Conservation (phyloP, 176 grass and related monocot genomes). For the Elaeis guineensis region DNA sequence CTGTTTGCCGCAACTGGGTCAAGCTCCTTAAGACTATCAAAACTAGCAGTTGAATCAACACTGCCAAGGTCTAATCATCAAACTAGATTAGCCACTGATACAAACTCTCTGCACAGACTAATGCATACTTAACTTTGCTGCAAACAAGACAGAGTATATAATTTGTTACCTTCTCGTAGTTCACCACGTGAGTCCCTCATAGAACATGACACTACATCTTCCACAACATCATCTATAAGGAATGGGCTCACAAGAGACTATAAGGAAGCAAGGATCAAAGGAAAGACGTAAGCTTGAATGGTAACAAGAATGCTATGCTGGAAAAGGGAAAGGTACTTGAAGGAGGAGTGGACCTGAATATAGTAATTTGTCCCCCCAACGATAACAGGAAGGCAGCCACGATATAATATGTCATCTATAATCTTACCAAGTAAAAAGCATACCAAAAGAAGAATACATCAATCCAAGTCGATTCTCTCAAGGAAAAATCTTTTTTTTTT, state of each 20-base stretch:
- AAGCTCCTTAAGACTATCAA: constrained; percentile 57
- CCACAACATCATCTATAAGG: constrained; percentile 65
- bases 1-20: constrained; percentile 61
- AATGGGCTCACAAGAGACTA: constrained; percentile 78
- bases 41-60: constrained; percentile 30
- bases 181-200: constrained; percentile 16
- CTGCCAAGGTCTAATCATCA: constrained; percentile 28
- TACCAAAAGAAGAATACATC: neutral
- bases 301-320: no score
- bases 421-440: constrained; percentile 28
- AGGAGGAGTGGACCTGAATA: constrained; percentile 51
- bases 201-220: constrained; percentile 28
- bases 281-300: neutral
- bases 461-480: no score
- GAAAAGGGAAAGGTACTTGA: no score
- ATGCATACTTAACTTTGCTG: neutral
- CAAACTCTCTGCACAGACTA: no score
- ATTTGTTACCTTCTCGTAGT: no score
- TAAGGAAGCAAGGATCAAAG: neutral
- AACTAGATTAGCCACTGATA: neutral
- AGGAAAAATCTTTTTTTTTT: neutral
- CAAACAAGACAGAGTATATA: neutral
- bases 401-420: constrained; percentile 60
- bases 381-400: constrained; percentile 67
- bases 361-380: constrained; percentile 96